Evolutionary conservation across 2,329 filamentous ascomycete species (phyloP).

Genomic region (Neospermospora avenae): DNA sequence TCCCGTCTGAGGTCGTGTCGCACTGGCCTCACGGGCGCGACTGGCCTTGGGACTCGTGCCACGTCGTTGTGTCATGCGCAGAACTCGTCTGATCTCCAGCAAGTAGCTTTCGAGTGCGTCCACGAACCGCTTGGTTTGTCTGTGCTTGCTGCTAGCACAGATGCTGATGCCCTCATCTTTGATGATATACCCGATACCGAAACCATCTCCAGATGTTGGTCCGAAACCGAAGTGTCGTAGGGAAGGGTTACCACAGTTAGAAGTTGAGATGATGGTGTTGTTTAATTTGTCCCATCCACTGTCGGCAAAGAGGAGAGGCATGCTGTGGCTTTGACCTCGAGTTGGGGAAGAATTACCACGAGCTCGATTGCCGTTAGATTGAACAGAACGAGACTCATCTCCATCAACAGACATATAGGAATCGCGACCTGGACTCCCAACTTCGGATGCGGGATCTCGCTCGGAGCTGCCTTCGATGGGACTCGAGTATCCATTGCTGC

Average conservation of each 20-base stretch:
- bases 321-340: constrained; percentile 44
- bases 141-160: constrained; percentile 88
- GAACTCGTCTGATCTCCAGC: constrained; percentile 80
- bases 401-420: constrained; percentile 46
- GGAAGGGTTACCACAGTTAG: constrained; percentile 97
- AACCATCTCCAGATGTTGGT: constrained; percentile 88
- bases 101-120: constrained; percentile 89
- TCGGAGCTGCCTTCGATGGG: constrained; percentile 46
- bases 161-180: constrained; percentile 90
- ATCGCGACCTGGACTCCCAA: constrained; percentile 52
- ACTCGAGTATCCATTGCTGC: constrained; percentile 63
- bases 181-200: constrained; percentile 98
- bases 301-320: constrained; percentile 84
- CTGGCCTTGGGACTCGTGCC: constrained; percentile 48
- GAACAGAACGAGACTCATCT: constrained; percentile 35
- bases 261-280: constrained; percentile 89
- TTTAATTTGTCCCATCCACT: constrained; percentile 92
- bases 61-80: constrained; percentile 64
- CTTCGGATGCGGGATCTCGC: constrained; percentile 42
- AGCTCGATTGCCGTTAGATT: constrained; percentile 27
- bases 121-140: constrained; percentile 87
- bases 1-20: constrained; percentile 25
- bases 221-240: constrained; percentile 96
- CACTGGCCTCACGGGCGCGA: constrained; percentile 57
- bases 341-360: constrained; percentile 55